phyloP scores from a whole-genome alignment of 352 stramenopile species.

The Pythium brachiatum region DNA sequence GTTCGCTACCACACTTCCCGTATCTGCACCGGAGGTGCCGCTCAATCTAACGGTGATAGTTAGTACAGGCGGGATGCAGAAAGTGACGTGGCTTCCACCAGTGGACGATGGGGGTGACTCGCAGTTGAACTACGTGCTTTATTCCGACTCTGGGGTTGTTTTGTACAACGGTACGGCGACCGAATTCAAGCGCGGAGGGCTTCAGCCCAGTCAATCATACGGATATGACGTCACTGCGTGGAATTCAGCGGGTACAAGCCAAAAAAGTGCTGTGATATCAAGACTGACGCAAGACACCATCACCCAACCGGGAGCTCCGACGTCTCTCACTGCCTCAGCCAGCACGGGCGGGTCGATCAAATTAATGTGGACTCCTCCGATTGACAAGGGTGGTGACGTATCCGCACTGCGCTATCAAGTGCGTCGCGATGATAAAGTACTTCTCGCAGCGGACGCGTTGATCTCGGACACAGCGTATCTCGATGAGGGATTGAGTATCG shows the following conservation, averaged over 20 bases:
- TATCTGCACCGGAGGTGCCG: conserved; percentile 39
- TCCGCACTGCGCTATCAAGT: conserved; percentile 38
- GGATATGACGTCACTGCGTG: conserved; percentile 38
- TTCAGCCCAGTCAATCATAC: conserved; percentile 44
- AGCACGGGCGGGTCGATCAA: conserved; percentile 40
- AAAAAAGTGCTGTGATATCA: conserved; percentile 18
- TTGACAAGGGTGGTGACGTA: conserved; percentile 42
- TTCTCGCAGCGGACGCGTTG: conserved; percentile 12
- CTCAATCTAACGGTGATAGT: conserved; percentile 24
- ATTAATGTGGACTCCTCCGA: conserved; percentile 37
- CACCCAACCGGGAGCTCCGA: conserved; percentile 31
- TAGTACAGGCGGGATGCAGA: conserved; percentile 45
- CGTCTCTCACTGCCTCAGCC: conserved; percentile 9
- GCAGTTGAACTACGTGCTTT: conserved; percentile 36
- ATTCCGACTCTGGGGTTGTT: conserved; percentile 23
- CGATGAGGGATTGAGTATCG: conserved; percentile 28
- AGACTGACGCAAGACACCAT: conserved; percentile 22
- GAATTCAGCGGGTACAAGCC: conserved; percentile 44
- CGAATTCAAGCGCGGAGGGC: conserved; percentile 30
- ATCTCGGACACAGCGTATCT: conserved; percentile 19
- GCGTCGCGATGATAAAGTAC: conserved; percentile 29
- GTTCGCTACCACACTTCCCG: conserved; percentile 32
- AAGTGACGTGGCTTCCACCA: conserved; percentile 36
- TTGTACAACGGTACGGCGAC: conserved; percentile 47
- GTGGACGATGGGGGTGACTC: conserved; percentile 40